Evolutionary conservation across 306 rosid genomes (phyloP).

Genomic region (Ochetophila trinervis): DNA sequence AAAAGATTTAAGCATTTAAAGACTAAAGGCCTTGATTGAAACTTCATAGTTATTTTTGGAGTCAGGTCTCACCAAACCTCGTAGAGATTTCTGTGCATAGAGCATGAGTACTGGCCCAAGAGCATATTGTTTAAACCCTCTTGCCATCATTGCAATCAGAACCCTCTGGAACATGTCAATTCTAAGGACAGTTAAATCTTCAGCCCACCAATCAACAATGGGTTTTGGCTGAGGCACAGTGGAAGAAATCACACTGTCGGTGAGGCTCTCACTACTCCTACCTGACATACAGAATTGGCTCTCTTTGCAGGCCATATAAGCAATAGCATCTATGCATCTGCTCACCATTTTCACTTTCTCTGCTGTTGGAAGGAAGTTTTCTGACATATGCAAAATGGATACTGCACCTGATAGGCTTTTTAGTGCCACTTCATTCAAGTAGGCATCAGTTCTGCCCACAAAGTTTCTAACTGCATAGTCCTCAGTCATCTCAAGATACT

Average conservation of each 20-base stretch:
- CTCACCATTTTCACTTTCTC: constrained; percentile 74
- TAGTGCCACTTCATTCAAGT: constrained; percentile 78
- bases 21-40: constrained; percentile 1
- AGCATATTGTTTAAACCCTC: constrained; percentile 86
- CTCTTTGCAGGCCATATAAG: constrained; percentile 73
- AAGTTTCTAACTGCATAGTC: constrained; percentile 73
- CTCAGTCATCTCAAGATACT: constrained; percentile 95
- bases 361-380: constrained; percentile 64
- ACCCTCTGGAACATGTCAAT: constrained; percentile 89
- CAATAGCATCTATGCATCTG: constrained; percentile 79
- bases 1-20: constrained; percentile 13
- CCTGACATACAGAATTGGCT: constrained; percentile 53
- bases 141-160: constrained; percentile 88
- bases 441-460: constrained; percentile 71
- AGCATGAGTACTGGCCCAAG: constrained; percentile 90
- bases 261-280: constrained; percentile 27
- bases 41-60: constrained; percentile 23
- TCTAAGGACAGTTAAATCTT: constrained; percentile 82
- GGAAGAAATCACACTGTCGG: constrained; percentile 43
- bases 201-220: constrained; percentile 96
- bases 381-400: constrained; percentile 57
- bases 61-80: constrained; percentile 93
- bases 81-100: constrained; percentile 92
- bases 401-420: constrained; percentile 72
- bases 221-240: constrained; percentile 43